These are phyloP conservation scores for Herpomyces periplanetae DNA, from an alignment of 2,329 filamentous ascomycete species.

Conservation along the genomic window DNA sequence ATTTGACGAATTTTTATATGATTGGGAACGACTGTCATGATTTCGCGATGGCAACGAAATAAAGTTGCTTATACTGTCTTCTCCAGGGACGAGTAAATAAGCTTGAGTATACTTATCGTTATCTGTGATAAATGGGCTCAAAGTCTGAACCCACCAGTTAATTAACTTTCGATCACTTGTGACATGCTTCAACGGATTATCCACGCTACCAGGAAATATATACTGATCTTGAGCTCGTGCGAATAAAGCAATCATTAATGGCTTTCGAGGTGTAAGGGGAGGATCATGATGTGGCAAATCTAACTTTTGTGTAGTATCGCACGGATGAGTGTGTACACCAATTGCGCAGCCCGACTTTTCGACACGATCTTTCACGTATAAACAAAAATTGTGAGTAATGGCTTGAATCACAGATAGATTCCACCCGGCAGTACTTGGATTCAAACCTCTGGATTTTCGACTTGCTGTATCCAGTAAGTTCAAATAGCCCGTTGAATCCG, in stretches of 20 bases:
- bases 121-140: conserved; percentile 28
- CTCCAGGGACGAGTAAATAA: conserved; percentile 5
- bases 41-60: conserved; percentile 7
- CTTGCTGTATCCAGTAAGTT: conserved; percentile 20
- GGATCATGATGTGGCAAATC: too few relatives aligned
- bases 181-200: conserved; percentile 55
- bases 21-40: conserved; percentile 14
- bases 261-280: too few relatives aligned
- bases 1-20: conserved; percentile 54
- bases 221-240: conserved; percentile 74
- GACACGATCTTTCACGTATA: too few relatives aligned
- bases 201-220: conserved; percentile 59
- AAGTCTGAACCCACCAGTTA: conserved; percentile 71
- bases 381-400: too few relatives aligned
- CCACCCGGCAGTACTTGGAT: too few relatives aligned
- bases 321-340: too few relatives aligned
- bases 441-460: too few relatives aligned
- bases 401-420: too few relatives aligned
- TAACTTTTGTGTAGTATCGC: too few relatives aligned
- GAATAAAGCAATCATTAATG: conserved; percentile 51
- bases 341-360: too few relatives aligned
- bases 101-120: conserved; percentile 9
- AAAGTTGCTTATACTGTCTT: conserved; percentile 5
- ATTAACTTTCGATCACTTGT: conserved; percentile 61
- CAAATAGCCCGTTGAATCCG: conserved; percentile 71